A percentile compares a stretch with the other conserved stretches of the same genome.
phyloP scores from a whole-genome alignment of 73 alveolate species.

The Tetrahymena malaccensis region DNA sequence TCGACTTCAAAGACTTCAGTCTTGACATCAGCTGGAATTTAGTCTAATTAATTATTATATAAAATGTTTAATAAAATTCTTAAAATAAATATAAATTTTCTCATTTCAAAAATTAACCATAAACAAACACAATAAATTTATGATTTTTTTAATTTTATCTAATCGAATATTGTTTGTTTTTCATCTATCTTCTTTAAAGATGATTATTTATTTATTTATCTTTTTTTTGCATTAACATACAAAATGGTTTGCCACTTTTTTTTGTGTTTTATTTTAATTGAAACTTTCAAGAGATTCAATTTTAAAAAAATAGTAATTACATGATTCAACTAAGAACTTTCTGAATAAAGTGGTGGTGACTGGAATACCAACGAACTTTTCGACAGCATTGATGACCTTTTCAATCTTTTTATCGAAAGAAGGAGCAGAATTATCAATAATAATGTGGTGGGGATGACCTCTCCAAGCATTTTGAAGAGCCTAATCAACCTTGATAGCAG shows the following conservation, averaged over 20 bases:
- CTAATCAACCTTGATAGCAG: conserved; percentile 48
- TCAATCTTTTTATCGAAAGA: conserved; percentile 64
- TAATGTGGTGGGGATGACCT: conserved; percentile 58
- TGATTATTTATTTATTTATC: no score
- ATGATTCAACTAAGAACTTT: background rate
- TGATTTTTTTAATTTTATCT: no score
- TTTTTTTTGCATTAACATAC: no score
- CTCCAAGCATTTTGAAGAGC: conserved; percentile 49
- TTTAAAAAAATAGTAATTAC: background rate
- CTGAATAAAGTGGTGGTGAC: background rate
- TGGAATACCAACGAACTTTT: background rate
- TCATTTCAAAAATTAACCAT: no score
- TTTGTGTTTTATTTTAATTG: no score
- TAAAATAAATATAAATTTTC: no score
- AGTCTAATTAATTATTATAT: background rate
- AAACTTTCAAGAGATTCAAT: background rate
- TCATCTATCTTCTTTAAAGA: no score
- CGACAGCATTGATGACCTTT: conserved; percentile 2
- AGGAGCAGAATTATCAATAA: conserved; percentile 42
- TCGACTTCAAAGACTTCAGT: background rate
- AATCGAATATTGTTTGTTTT: no score
- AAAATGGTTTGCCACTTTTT: no score
- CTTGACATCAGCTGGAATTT: background rate
- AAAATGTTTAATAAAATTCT: no score
- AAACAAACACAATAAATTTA: no score